These are phyloP conservation scores for Gaeumannomyces sp. DNA, from an alignment of 2,329 filamentous ascomycete genomes.

Conservation along the genomic window DNA sequence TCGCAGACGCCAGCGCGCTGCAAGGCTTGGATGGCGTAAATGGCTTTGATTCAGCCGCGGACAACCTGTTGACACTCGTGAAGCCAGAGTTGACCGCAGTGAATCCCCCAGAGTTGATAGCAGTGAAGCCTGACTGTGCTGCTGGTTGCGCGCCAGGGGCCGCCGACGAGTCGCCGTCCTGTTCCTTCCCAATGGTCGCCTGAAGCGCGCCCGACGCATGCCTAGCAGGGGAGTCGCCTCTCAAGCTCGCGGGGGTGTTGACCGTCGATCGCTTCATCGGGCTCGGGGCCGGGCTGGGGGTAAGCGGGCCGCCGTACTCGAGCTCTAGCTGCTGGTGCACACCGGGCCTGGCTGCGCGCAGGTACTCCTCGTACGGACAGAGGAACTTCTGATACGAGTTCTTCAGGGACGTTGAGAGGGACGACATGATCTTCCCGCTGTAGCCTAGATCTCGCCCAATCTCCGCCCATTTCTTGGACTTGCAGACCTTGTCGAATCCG, in stretches of 20 bases:
- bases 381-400: conserved; percentile 98
- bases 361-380: conserved; percentile 91
- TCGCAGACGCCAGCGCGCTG: conserved; percentile 56
- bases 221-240: conserved; percentile 61
- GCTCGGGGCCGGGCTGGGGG: conserved; percentile 62
- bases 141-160: conserved; percentile 27
- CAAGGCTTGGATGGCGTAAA: conserved; percentile 57
- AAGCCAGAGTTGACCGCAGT: conserved; percentile 69
- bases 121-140: conserved; percentile 40
- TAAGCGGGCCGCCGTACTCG: conserved; percentile 88
- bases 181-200: conserved; percentile 28
- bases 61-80: conserved; percentile 56
- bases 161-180: conserved; percentile 23
- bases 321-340: conserved; percentile 94
- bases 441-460: conserved; percentile 95
- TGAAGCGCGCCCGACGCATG: conserved; percentile 49
- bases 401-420: conserved; percentile 91
- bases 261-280: conserved; percentile 63
- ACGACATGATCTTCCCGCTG: conserved; percentile 99
- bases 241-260: conserved; percentile 51
- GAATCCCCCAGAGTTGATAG: conserved; percentile 52
- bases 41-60: conserved; percentile 43
- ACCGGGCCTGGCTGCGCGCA: conserved; percentile 83
- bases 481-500: conserved; percentile 94
- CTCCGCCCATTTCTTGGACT: conserved; percentile 97